Conservation (phyloP, 2,329 filamentous ascomycete genomes). For the Beauveria pseudobassiana region DNA sequence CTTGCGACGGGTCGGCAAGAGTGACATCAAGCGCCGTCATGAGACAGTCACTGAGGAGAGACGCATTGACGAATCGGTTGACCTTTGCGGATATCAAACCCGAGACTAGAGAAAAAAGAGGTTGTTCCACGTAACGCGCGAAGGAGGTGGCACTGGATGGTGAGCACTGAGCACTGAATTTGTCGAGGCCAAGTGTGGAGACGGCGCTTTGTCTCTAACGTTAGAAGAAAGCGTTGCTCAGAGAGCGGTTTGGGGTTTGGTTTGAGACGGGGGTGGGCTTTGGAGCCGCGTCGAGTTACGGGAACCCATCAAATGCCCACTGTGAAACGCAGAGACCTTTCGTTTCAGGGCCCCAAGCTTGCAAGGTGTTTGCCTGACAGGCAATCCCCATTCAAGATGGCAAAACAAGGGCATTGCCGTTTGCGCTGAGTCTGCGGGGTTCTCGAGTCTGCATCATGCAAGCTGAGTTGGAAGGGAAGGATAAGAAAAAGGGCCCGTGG, state of each 20-base stretch:
- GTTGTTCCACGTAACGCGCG: background rate
- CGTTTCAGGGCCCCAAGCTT: background rate
- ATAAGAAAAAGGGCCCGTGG: background rate
- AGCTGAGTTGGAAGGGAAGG: background rate
- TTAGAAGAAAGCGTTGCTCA: background rate
- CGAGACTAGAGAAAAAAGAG: background rate
- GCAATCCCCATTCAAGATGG: background rate
- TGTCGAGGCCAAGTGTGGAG: background rate
- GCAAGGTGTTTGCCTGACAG: background rate
- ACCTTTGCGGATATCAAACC: background rate
- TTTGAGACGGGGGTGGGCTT: background rate
- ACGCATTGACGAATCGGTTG: background rate
- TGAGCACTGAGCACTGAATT: too few relatives aligned
- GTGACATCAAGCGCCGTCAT: background rate
- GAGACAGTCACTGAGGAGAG: background rate
- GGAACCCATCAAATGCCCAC: background rate
- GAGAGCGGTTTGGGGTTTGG: background rate
- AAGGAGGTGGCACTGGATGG: too few relatives aligned
- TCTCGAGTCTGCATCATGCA: too few relatives aligned
- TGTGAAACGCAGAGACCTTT: background rate
- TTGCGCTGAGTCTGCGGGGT: too few relatives aligned
- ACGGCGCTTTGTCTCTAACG: background rate
- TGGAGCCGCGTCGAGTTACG: background rate
- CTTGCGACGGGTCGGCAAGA: background rate
- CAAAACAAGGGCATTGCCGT: background rate